These are phyloP conservation scores for Boletus smithii DNA, from an alignment of 1,284 basidiomycete genomes.

Conservation along the genomic window DNA sequence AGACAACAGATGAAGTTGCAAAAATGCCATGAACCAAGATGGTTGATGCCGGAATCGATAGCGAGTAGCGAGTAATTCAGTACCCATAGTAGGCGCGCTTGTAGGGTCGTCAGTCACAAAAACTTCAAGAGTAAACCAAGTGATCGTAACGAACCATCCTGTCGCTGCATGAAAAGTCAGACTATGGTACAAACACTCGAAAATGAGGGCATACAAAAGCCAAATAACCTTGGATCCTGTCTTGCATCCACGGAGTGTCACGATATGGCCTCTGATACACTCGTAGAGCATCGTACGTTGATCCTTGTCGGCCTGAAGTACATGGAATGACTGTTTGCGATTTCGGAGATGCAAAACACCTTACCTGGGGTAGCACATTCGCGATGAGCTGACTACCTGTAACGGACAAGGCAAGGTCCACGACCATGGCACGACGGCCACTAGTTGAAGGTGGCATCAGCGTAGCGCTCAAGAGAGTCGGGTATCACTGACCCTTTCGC, in stretches of 20 bases:
- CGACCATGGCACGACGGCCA: conserved; percentile 74
- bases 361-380: conserved; percentile 68
- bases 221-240: conserved; percentile 85
- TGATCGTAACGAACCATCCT: conserved; percentile 43
- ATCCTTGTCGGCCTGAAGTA: conserved; percentile 68
- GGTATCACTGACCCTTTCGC: conserved; percentile 56
- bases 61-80: conserved; percentile 19
- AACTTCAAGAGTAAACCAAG: conserved; percentile 6
- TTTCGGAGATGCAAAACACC: conserved; percentile 2
- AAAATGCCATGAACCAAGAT: conserved; percentile 30
- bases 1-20: conserved; percentile 22
- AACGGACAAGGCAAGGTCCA: conserved; percentile 76
- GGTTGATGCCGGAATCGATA: conserved; percentile 12
- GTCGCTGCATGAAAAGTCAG: conserved; percentile 36
- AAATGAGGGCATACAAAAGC: conserved; percentile 63
- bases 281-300: conserved; percentile 75
- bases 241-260: conserved; percentile 80
- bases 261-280: conserved; percentile 79
- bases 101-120: conserved; percentile 15
- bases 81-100: conserved; percentile 44
- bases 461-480: conserved; percentile 2
- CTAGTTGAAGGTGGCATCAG: conserved; percentile 35
- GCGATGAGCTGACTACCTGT: conserved; percentile 81
- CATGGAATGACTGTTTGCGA: conserved; percentile 5
- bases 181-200: not conserved